These are phyloP conservation scores for Botrytis hyacinthi DNA, from an alignment of 2,329 filamentous ascomycete genomes.

Conservation along the genomic window DNA sequence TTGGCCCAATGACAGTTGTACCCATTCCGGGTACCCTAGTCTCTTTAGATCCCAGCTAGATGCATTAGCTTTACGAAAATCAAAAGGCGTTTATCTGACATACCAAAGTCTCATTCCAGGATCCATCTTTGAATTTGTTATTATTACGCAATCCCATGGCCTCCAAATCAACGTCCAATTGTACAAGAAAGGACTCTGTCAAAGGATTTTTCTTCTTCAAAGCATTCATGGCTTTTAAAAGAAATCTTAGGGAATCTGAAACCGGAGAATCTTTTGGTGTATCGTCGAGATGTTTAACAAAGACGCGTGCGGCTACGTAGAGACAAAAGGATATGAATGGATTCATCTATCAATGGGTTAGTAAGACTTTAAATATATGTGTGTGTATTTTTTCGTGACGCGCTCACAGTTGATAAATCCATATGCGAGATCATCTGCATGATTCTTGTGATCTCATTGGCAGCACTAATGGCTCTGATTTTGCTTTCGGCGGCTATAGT, in stretches of 20 bases:
- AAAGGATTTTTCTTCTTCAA: conserved; percentile 85
- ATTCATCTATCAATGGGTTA: conserved; percentile 68
- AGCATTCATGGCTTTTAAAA: conserved; percentile 86
- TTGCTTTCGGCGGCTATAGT: conserved; percentile 87
- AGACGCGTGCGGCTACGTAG: conserved; percentile 92
- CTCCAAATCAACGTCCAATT: conserved; percentile 88
- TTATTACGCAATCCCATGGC: conserved; percentile 61
- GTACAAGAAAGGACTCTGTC: conserved; percentile 90
- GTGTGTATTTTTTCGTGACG: not conserved
- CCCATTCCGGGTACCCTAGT: conserved; percentile 22
- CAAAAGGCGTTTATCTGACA: conserved; percentile 27
- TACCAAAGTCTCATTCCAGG: conserved; percentile 41
- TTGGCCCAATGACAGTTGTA: not conserved
- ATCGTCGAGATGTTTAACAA: conserved; percentile 94
- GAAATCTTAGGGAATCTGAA: conserved; percentile 80
- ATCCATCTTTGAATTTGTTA: conserved; percentile 54
- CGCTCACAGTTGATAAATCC: conserved; percentile 74
- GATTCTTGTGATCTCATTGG: conserved; percentile 88
- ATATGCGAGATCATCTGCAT: conserved; percentile 94
- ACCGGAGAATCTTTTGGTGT: conserved; percentile 80
- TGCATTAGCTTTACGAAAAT: conserved; percentile 23
- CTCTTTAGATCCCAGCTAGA: conserved; percentile 31
- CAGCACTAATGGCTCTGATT: conserved; percentile 86
- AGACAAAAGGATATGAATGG: conserved; percentile 94
- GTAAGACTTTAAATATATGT: not conserved